Evolutionary conservation across 1,284 basidiomycete species (phyloP).

Genomic region (Sparassis latifolia): DNA sequence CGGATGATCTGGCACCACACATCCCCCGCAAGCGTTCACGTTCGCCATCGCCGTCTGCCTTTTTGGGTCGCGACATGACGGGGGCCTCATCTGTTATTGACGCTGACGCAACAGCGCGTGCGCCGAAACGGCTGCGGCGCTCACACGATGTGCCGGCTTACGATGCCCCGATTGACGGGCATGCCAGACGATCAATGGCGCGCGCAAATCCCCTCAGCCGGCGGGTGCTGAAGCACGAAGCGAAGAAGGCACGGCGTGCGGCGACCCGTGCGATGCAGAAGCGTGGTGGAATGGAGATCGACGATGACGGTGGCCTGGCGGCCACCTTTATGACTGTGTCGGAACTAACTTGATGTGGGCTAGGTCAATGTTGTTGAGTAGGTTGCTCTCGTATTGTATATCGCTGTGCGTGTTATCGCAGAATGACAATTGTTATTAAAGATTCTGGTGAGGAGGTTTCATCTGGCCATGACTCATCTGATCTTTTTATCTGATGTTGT

Average conservation of each 20-base stretch:
- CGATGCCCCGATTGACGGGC: slow-evolving; percentile 36
- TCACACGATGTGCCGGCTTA: slow-evolving; percentile 44
- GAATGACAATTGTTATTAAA: no score
- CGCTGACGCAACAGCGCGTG: slow-evolving; percentile 22
- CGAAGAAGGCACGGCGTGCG: slow-evolving; percentile 52
- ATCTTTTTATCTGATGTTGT: no score
- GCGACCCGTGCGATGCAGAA: slow-evolving; percentile 16
- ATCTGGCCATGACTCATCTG: no score
- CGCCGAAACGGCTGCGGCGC: slow-evolving; percentile 54
- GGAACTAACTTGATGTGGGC: no score
- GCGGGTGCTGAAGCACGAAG: slow-evolving; percentile 50
- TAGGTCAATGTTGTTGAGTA: no score
- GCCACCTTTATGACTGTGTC: slow-evolving; percentile 18
- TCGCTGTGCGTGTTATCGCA: no score
- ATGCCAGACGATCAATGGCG: slow-evolving; percentile 35
- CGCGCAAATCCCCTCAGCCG: slow-evolving; percentile 51
- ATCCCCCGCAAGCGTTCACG: slow-evolving; percentile 32
- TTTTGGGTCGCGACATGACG: no score
- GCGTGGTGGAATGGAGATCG: slow-evolving; percentile 30
- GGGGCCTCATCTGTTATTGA: no score
- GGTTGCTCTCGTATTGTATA: no score
- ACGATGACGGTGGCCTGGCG: slow-evolving; percentile 22
- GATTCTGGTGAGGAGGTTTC: no score
- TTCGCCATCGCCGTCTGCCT: slow-evolving; percentile 17
- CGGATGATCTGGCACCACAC: slow-evolving; percentile 35